A percentile compares a stretch with the other conserved stretches of the same genome.
These are phyloP conservation scores for Verticillium longisporum DNA, from an alignment of 2,329 filamentous ascomycete species.

Conservation along the genomic window DNA sequence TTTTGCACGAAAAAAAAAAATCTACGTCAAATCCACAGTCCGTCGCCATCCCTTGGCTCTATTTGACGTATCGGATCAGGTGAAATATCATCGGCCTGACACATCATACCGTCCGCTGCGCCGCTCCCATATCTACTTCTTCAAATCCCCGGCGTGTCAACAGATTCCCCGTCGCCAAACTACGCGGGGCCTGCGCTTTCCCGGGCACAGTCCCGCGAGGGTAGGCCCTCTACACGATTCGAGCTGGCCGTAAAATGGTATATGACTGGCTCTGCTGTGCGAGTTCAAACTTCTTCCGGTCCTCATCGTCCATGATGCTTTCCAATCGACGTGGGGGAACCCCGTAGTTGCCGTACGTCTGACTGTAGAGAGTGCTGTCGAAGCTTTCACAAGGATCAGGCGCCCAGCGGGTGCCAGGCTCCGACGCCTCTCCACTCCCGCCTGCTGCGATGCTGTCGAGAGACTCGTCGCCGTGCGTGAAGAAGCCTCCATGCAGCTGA, in stretches of 20 bases:
- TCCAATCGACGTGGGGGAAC: constrained; percentile 64
- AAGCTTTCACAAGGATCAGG: constrained; percentile 53
- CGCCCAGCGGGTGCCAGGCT: constrained; percentile 14
- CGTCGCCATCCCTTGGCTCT: no score
- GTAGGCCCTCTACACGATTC: constrained; percentile 17
- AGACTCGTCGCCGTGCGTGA: constrained; percentile 40
- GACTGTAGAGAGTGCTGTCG: constrained; percentile 56
- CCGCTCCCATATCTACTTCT: background rate
- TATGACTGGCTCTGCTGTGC: constrained; percentile 49
- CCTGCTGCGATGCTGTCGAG: constrained; percentile 20
- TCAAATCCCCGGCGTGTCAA: background rate
- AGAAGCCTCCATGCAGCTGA: constrained; percentile 60
- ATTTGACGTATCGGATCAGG: no score
- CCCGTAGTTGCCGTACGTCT: constrained; percentile 51
- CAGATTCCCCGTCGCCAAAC: constrained; percentile 12
- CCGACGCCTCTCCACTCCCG: background rate
- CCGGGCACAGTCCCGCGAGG: constrained; percentile 35
- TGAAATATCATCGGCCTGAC: no score
- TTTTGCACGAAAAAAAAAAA: no score
- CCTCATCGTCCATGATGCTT: constrained; percentile 72
- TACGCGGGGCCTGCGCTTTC: constrained; percentile 38
- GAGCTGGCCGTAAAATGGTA: constrained; percentile 9
- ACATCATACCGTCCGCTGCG: no score
- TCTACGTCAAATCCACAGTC: no score
- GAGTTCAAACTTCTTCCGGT: constrained; percentile 65